Conservation (phyloP, 139 green algal species). For the Chlorella sorokiniana region DNA sequence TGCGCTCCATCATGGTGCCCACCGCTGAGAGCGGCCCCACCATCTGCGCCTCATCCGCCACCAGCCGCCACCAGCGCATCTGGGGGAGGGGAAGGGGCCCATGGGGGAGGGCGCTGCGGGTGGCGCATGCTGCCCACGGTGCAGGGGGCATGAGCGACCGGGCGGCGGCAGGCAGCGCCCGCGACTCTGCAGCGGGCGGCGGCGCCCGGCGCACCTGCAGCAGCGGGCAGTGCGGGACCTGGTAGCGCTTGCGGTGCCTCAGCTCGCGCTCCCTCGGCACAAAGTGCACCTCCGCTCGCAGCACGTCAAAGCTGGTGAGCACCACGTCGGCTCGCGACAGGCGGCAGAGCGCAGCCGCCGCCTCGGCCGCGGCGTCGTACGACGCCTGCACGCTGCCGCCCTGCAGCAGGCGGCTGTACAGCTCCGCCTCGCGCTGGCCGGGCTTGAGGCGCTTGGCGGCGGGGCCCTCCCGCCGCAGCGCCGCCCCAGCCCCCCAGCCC, state of each 20-base stretch:
- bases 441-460: constrained; percentile 13
- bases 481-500: constrained; percentile 38
- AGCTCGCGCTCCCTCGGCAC: constrained; percentile 31
- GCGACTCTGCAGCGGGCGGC: too few relatives aligned
- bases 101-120: too few relatives aligned
- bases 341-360: constrained; percentile 33
- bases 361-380: constrained; percentile 51
- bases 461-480: background rate
- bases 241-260: constrained; percentile 67
- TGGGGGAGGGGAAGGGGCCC: constrained; percentile 13
- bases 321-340: constrained; percentile 63
- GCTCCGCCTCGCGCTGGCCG: constrained; percentile 34
- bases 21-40: constrained; percentile 44
- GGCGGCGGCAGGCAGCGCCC: too few relatives aligned
- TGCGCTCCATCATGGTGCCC: constrained; percentile 53
- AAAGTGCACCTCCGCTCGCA: constrained; percentile 43
- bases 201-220: too few relatives aligned
- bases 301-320: constrained; percentile 69
- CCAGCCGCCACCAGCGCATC: constrained; percentile 69
- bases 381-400: background rate
- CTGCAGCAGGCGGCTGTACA: constrained; percentile 10
- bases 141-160: too few relatives aligned
- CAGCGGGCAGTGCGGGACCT: constrained; percentile 58
- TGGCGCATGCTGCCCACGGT: too few relatives aligned
- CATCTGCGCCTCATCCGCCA: constrained; percentile 81